Conservation (phyloP, 805 yeast genomes). For the Brettanomyces bruxellensis region DNA sequence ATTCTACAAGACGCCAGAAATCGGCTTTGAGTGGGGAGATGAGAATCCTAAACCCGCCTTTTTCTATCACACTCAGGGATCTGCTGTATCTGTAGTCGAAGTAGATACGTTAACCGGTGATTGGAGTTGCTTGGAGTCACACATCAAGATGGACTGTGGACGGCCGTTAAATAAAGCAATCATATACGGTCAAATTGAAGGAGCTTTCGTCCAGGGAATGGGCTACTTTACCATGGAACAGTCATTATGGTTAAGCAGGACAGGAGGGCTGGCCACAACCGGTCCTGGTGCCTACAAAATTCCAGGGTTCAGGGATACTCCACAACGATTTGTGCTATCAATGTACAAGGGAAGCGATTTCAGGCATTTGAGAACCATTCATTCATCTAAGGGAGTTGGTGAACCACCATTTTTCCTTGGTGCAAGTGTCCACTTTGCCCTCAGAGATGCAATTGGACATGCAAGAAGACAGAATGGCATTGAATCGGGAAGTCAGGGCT, state of each 20-base stretch:
- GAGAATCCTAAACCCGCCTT: constrained; percentile 37
- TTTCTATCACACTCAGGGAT: constrained; percentile 38
- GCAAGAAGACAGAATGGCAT: constrained; percentile 27
- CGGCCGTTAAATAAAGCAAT: constrained; percentile 40
- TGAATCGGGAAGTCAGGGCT: constrained; percentile 11
- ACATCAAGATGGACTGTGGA: constrained; percentile 40
- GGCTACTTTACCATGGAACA: constrained; percentile 42
- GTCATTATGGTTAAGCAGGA: constrained; percentile 33
- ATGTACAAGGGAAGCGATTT: constrained; percentile 32
- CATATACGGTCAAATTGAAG: constrained; percentile 43
- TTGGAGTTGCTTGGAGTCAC: constrained; percentile 33
- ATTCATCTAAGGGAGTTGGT: constrained; percentile 38
- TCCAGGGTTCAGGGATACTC: constrained; percentile 40
- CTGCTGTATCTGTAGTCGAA: constrained; percentile 33
- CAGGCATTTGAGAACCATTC: constrained; percentile 34
- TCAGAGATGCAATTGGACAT: constrained; percentile 31
- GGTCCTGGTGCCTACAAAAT: constrained; percentile 44
- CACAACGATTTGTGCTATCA: constrained; percentile 34
- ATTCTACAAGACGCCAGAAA: constrained; percentile 40
- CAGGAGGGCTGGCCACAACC: constrained; percentile 33
- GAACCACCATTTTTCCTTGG: constrained; percentile 44
- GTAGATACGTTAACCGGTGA: constrained; percentile 41
- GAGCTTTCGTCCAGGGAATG: constrained; percentile 42
- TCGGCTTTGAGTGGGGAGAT: constrained; percentile 33
- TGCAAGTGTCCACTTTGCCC: constrained; percentile 32